Conservation (phyloP, 2,329 filamentous ascomycete species). For the Podosphaera aphanis region DNA sequence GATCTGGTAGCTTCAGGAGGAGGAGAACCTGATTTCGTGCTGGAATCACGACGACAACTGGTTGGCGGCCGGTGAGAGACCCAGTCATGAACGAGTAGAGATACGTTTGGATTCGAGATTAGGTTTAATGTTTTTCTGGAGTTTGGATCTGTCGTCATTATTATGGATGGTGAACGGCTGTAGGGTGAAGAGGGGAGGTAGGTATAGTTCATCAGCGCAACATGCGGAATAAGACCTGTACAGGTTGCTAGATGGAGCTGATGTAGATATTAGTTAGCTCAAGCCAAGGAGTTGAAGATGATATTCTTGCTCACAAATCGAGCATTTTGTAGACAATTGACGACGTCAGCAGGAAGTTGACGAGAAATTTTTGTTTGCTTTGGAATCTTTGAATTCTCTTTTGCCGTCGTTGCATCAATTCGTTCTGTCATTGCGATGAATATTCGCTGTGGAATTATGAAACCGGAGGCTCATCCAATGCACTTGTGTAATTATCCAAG, state of each 20-base stretch:
- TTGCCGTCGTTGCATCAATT: neutral
- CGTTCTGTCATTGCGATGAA: neutral
- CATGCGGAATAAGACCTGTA: slow-evolving; percentile 60
- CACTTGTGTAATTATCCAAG: too few relatives aligned
- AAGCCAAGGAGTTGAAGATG: slow-evolving; percentile 3
- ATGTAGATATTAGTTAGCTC: slow-evolving; percentile 2
- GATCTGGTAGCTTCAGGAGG: slow-evolving; percentile 43
- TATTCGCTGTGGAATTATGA: too few relatives aligned
- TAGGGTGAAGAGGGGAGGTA: slow-evolving; percentile 65
- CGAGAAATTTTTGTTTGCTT: slow-evolving; percentile 23
- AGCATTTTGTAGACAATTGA: slow-evolving; percentile 79
- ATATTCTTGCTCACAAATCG: slow-evolving; percentile 52
- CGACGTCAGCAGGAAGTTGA: slow-evolving; percentile 59
- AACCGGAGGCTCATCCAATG: too few relatives aligned
- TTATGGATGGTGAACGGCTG: slow-evolving; percentile 52
- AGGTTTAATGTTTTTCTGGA: slow-evolving; percentile 69
- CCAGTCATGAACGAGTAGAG: slow-evolving; percentile 94
- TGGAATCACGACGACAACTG: slow-evolving; percentile 31
- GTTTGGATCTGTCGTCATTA: slow-evolving; percentile 73
- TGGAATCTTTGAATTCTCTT: neutral
- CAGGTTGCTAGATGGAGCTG: slow-evolving; percentile 92
- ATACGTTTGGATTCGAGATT: slow-evolving; percentile 63
- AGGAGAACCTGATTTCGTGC: slow-evolving; percentile 31
- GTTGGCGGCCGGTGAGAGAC: slow-evolving; percentile 74
- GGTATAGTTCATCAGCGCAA: slow-evolving; percentile 98